Conservation (phyloP, 441 rosid species). For the Jatropha podagrica region DNA sequence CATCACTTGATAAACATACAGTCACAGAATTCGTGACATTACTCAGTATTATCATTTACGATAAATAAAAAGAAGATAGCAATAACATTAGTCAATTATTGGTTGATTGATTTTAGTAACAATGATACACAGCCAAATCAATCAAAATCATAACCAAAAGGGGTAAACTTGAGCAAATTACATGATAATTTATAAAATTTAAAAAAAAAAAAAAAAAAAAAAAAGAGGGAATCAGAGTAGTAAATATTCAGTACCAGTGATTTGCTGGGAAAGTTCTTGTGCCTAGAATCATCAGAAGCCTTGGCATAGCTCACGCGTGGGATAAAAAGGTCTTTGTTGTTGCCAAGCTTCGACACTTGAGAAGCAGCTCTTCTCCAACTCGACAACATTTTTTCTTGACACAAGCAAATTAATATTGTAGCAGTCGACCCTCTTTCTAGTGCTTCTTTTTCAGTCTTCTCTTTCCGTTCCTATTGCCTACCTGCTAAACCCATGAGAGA, state of each 20-base stretch:
- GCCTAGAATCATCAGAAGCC: constrained; percentile 32
- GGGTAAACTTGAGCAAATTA: not conserved
- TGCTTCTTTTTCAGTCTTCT: too few relatives aligned
- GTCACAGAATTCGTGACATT: not conserved
- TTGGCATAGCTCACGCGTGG: constrained; percentile 42
- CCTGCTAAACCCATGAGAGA: too few relatives aligned
- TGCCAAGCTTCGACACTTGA: constrained; percentile 40
- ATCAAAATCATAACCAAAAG: not conserved
- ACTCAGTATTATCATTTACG: not conserved
- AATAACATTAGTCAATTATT: not conserved
- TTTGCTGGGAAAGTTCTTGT: constrained; percentile 35
- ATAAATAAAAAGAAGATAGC: not conserved
- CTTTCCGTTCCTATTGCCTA: too few relatives aligned
- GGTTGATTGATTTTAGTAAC: not conserved
- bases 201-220: not conserved
- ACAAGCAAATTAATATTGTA: not conserved
- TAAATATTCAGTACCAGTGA: constrained; percentile 37
- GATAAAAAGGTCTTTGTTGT: constrained; percentile 26
- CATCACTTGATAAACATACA: not conserved
- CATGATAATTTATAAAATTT: not conserved
- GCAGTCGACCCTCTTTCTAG: not conserved
- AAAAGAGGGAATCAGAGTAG: not conserved
- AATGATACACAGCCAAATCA: not conserved
- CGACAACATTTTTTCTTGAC: constrained; percentile 41
- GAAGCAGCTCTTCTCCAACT: constrained; percentile 53